phyloP scores from a whole-genome alignment of 257 asterid species.

The Solanum pennellii region DNA sequence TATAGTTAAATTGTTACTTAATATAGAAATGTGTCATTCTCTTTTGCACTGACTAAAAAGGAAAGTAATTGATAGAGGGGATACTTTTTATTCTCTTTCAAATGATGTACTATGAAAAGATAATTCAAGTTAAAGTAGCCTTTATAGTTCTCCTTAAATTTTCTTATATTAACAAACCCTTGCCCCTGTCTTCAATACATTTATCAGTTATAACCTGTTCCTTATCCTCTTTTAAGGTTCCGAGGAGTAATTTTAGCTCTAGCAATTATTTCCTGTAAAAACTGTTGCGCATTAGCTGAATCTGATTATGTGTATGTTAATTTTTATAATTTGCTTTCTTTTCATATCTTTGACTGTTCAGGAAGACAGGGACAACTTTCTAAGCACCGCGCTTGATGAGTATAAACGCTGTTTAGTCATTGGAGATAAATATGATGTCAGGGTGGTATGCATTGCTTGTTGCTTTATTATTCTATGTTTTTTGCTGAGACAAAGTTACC shows the following conservation, averaged over 20 bases:
- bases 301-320: slow-evolving; percentile 2
- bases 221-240: not conserved
- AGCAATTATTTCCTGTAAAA: not conserved
- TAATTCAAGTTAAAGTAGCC: not conserved
- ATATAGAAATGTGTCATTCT: too few species aligned
- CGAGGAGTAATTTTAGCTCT: not conserved
- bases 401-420: slow-evolving; percentile 78
- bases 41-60: too few species aligned
- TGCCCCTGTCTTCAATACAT: not conserved
- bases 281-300: not conserved
- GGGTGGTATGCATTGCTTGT: slow-evolving; percentile 55
- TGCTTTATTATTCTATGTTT: not conserved
- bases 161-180: not conserved
- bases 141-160: not conserved
- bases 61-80: too few species aligned
- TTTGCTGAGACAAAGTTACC: not conserved
- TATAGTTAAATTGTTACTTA: too few species aligned
- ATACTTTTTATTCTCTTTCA: not conserved
- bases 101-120: not conserved
- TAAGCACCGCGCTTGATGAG: slow-evolving; percentile 72
- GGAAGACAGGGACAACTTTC: slow-evolving; percentile 91
- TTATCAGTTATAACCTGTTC: not conserved
- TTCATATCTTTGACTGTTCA: slow-evolving; percentile 26
- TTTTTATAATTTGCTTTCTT: not conserved
- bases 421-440: slow-evolving; percentile 90